Evolutionary conservation across 148 eudicot species (phyloP), one percentile per base, ranked within the genome.

Genomic region (Heliamphora exappendiculata): DNA sequence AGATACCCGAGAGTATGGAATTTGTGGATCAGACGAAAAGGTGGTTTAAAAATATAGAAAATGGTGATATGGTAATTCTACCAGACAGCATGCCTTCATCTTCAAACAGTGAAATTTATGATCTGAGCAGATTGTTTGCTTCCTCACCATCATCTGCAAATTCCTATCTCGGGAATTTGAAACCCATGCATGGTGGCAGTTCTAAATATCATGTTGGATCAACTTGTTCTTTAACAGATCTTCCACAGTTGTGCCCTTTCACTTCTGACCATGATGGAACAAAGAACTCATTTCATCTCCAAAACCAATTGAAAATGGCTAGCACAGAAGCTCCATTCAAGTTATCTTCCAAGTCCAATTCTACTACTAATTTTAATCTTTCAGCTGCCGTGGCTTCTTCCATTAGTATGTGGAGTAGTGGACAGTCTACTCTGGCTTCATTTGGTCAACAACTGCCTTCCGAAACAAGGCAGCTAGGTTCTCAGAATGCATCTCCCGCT

Each of bases 11-110:
- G 84, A 77, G 74, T 7, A 76, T 72, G 34, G 82, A 81, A n/a
- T 82, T 92, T 77, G 80, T 88, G 42, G 76, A 90, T 80, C 93
- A 88, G 78, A 80, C 87, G 7, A 86, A 83, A 66, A 78, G 51
- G 45, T 54, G 65, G 50, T 83, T 92, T 59, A 67, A 45, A n/a
- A 83, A 76, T 51, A 80, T 80, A 50, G 79, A 70, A 50, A 70
- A 67, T 22, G 70, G 42, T 50, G 47, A 59, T 14, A 79, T 63
- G 51, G 42, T 78, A 45, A 72, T 65, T 70, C n/a, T 80, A 28
- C 77, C 79, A 49, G 86, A 81, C 42, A 79, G 34, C 74, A 76
- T 65, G 16, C 65, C 80, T 62, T 82, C 88, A 36, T 85, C 84
- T 50, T 82, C 88, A 54, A 78, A 70, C 66, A 58, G 59, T 19